Evolutionary conservation across 768 basidiomycete genomes (phyloP).

Genomic region (Termitomyces sp.): DNA sequence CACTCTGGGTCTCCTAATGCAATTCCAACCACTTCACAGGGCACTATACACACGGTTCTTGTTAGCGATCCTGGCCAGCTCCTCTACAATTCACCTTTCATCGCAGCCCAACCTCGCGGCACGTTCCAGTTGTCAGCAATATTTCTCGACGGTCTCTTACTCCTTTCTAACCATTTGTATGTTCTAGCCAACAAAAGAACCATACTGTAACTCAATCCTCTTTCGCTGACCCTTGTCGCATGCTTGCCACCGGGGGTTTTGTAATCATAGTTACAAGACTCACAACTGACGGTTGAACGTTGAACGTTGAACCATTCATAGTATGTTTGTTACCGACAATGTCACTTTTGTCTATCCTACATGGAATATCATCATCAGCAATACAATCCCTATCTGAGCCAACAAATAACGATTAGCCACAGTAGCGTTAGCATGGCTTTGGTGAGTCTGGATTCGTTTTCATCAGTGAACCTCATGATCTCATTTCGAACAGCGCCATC

Average conservation of each 20-base stretch:
- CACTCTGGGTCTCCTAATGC: constrained; percentile 52
- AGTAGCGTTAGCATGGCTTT: constrained; percentile 57
- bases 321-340: constrained; percentile 38
- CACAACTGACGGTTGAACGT: no score
- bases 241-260: constrained; percentile 42
- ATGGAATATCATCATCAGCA: constrained; percentile 54
- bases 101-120: constrained; percentile 52
- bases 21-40: constrained; percentile 46
- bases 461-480: not conserved
- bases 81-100: constrained; percentile 46
- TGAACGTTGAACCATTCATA: constrained; percentile 8
- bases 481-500: constrained; percentile 36
- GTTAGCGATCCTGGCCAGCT: constrained; percentile 51
- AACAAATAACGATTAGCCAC: constrained; percentile 35
- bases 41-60: constrained; percentile 47
- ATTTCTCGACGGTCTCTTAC: not conserved
- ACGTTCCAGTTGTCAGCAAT: constrained; percentile 56
- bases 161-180: not conserved
- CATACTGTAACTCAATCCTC: constrained; percentile 64
- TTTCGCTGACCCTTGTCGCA: constrained; percentile 57
- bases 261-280: not conserved
- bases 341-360: constrained; percentile 46
- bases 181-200: constrained; percentile 58
- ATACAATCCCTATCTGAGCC: constrained; percentile 59
- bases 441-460: constrained; percentile 28